Percentiles rank a stretch among this genome's conserved stretches.
Conservation (phyloP, 2,329 filamentous ascomycete species). For the Penicillium concentricum region DNA sequence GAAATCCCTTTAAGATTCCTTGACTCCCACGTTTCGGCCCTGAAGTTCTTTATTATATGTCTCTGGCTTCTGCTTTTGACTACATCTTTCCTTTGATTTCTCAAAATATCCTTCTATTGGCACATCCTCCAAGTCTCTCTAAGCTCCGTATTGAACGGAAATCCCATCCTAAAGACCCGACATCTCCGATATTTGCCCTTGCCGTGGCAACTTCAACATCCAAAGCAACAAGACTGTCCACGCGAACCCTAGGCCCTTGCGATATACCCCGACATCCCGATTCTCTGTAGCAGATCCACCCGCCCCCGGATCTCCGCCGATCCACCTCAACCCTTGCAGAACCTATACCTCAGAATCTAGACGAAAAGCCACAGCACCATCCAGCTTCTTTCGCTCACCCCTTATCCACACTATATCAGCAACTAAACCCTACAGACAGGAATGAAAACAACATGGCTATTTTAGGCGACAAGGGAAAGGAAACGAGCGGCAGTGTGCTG, state of each 20-base stretch:
- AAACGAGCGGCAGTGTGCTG: conserved; percentile 6
- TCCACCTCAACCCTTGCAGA: not conserved
- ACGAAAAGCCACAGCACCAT: not conserved
- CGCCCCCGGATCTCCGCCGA: not conserved
- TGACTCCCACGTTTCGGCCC: not conserved
- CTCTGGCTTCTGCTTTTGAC: not conserved
- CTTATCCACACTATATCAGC: not conserved
- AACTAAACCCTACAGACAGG: not conserved
- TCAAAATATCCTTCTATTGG: not conserved
- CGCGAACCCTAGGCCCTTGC: not conserved
- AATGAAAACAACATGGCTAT: conserved; percentile 15
- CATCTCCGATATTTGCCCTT: not conserved
- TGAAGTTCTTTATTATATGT: not conserved
- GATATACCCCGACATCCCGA: not conserved
- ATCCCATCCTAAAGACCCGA: not conserved
- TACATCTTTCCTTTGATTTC: not conserved
- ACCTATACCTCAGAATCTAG: not conserved
- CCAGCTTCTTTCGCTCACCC: not conserved
- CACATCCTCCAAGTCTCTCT: not conserved
- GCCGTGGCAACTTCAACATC: not conserved
- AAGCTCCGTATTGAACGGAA: not conserved
- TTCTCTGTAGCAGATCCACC: not conserved
- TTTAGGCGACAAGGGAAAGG: conserved; percentile 13
- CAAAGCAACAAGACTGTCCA: conserved; percentile 1
- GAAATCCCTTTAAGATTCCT: not conserved